A percentile compares a stretch with the other conserved stretches of the same genome.
These are phyloP conservation scores for Zygosaccharomyces siamensis DNA, from an alignment of 805 yeast species.

Conservation along the genomic window DNA sequence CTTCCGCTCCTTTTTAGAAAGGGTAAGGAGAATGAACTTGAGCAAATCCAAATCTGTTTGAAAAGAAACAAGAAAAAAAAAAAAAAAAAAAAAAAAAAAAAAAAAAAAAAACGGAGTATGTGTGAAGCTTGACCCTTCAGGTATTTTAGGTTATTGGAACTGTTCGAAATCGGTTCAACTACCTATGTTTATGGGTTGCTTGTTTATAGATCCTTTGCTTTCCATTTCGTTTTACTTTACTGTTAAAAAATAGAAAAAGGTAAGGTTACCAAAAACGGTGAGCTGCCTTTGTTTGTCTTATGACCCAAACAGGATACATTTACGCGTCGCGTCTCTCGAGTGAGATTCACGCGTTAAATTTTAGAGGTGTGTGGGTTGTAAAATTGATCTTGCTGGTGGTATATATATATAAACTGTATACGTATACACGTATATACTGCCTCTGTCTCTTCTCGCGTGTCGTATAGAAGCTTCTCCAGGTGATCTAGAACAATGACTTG, in stretches of 20 bases:
- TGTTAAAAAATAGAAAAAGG: background rate
- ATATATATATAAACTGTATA: no score
- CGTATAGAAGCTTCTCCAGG: conserved; percentile 28
- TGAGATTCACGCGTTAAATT: background rate
- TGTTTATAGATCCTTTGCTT: background rate
- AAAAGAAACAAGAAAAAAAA: background rate
- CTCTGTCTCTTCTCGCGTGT: no score
- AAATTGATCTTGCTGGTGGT: no score
- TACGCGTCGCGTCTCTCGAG: background rate
- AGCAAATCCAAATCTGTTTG: background rate
- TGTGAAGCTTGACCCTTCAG: background rate
- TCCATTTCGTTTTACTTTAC: background rate
- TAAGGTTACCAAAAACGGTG: background rate
- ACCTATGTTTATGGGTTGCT: background rate
- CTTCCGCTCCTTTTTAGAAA: no score
- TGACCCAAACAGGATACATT: background rate
- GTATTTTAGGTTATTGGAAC: background rate
- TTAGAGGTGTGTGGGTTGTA: background rate
- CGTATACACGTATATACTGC: no score
- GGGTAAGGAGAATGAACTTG: no score
- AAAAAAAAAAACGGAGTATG: background rate
- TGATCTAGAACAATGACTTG: conserved; percentile 15
- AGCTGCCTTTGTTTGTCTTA: background rate
- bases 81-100: background rate
- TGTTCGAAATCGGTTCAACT: background rate